Percentiles rank a stretch among this genome's conserved stretches.
phyloP scores from a whole-genome alignment of 352 stramenopile species.

The Phytophthora idaei region DNA sequence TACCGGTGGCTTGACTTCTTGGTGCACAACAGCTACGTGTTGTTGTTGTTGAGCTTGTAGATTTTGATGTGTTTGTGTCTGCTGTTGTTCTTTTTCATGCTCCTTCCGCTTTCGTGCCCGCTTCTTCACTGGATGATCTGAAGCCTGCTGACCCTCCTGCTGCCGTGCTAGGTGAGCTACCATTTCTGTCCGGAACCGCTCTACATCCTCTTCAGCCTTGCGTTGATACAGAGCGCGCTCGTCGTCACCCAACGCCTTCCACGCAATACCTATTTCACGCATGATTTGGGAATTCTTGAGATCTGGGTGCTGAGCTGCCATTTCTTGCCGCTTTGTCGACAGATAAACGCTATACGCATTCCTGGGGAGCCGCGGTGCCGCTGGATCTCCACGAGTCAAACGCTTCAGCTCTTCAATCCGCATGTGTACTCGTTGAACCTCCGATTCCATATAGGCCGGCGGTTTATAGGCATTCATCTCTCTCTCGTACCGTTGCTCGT shows the following conservation, averaged over 20 bases:
- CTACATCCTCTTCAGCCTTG: conserved; percentile 48
- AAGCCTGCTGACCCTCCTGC: conserved; percentile 8
- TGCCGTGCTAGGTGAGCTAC: conserved; percentile 32
- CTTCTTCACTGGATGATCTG: conserved; percentile 3
- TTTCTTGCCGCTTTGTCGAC: conserved; percentile 40
- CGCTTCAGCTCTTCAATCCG: conserved; percentile 48
- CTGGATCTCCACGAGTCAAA: conserved; percentile 31
- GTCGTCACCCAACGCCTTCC: conserved; percentile 44
- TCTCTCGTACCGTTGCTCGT: conserved; percentile 49
- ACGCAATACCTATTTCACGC: conserved; percentile 44
- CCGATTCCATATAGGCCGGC: conserved; percentile 40
- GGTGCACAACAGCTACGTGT: background rate
- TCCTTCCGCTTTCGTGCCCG: conserved; percentile 19
- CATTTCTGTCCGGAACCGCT: conserved; percentile 61
- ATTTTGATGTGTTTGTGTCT: background rate
- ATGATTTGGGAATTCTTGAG: conserved; percentile 57
- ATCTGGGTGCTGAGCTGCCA: conserved; percentile 32
- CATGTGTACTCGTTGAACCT: conserved; percentile 25
- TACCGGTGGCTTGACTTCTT: conserved; percentile 7
- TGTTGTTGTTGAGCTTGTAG: background rate
- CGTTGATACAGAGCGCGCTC: conserved; percentile 42
- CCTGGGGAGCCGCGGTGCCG: conserved; percentile 46
- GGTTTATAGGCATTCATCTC: conserved; percentile 60
- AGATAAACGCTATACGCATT: conserved; percentile 56
- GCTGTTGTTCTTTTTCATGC: background rate